These are phyloP conservation scores for Sphagnurus paluster DNA, from an alignment of 1,284 basidiomycete genomes.

Conservation along the genomic window DNA sequence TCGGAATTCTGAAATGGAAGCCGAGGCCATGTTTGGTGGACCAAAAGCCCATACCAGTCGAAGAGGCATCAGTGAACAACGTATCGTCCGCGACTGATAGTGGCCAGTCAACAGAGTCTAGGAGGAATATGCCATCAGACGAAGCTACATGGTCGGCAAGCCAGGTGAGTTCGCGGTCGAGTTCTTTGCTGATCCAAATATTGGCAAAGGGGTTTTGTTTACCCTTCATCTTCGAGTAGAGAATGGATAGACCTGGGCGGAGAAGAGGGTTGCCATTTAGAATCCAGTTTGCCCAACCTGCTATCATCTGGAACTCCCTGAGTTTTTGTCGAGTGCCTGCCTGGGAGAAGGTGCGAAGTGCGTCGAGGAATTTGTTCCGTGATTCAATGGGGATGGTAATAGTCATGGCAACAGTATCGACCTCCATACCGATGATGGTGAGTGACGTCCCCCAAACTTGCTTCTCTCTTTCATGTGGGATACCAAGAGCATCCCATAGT, in stretches of 20 bases:
- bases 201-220: conserved; percentile 19
- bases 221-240: conserved; percentile 37
- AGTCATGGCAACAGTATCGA: conserved; percentile 4
- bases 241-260: conserved; percentile 25
- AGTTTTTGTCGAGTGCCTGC: neutral
- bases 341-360: neutral
- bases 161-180: conserved; percentile 15
- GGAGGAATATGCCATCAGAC: conserved; percentile 22
- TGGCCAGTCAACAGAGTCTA: conserved; percentile 16
- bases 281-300: conserved; percentile 36
- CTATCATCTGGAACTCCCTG: conserved; percentile 17
- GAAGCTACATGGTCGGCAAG: conserved; percentile 26
- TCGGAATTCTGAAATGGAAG: neutral
- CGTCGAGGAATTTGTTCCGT: neutral
- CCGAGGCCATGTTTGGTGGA: neutral
- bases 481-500: too few species aligned
- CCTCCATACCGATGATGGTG: conserved; percentile 21
- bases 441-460: conserved; percentile 32
- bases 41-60: conserved; percentile 15
- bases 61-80: conserved; percentile 24
- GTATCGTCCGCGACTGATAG: conserved; percentile 10
- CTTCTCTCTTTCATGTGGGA: conserved; percentile 38
- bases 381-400: conserved; percentile 5
- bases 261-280: conserved; percentile 35
- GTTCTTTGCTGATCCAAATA: conserved; percentile 30